phyloP scores from a whole-genome alignment of 1,284 basidiomycete genomes.

The Thelephora terrestris region DNA sequence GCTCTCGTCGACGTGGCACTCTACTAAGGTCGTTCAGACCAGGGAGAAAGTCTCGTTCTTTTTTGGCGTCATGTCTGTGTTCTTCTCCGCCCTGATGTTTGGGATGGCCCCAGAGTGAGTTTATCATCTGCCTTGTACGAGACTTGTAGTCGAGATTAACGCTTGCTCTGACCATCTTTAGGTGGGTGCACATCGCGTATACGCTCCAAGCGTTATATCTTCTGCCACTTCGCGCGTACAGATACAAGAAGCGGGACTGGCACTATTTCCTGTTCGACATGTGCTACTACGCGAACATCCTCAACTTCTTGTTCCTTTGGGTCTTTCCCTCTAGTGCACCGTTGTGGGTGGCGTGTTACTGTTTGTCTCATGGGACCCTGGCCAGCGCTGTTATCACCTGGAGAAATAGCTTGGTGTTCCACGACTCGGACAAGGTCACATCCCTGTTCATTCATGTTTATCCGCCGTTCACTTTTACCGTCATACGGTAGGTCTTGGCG shows the following conservation, averaged over 20 bases:
- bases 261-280: constrained; percentile 94
- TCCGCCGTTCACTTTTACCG: constrained; percentile 76
- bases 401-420: constrained; percentile 95
- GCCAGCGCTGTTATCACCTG: constrained; percentile 93
- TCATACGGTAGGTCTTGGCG: constrained; percentile 58
- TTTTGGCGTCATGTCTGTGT: constrained; percentile 82
- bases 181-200: constrained; percentile 73
- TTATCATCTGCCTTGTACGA: constrained; percentile 17
- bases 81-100: constrained; percentile 75
- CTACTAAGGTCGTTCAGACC: constrained; percentile 85
- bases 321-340: constrained; percentile 60
- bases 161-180: constrained; percentile 17
- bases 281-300: constrained; percentile 83
- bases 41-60: constrained; percentile 88
- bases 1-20: constrained; percentile 74
- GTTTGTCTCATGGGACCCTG: constrained; percentile 79
- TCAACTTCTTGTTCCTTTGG: constrained; percentile 88
- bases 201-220: constrained; percentile 69
- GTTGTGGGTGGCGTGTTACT: constrained; percentile 82
- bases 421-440: constrained; percentile 89
- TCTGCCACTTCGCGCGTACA: constrained; percentile 71
- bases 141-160: constrained; percentile 3
- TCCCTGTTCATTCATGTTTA: constrained; percentile 89
- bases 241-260: constrained; percentile 81
- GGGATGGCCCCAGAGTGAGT: constrained; percentile 76